Conservation (phyloP, 441 rosid genomes). For the Macaranga tanarius region DNA sequence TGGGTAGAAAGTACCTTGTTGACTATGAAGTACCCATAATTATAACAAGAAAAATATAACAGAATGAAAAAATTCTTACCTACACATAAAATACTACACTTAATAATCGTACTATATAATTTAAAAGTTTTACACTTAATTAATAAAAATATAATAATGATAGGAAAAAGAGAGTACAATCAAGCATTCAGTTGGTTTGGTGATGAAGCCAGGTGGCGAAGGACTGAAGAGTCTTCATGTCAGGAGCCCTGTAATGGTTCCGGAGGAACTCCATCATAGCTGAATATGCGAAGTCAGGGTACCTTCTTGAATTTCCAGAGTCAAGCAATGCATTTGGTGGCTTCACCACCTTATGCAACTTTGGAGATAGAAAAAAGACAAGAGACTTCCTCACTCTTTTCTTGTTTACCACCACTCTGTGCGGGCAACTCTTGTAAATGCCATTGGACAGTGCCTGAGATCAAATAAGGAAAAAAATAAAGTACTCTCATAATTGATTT, state of each 20-base stretch:
- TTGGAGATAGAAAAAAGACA: slow-evolving; percentile 87
- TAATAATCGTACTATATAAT: too few relatives aligned
- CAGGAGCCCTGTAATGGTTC: slow-evolving; percentile 80
- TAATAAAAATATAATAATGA: too few relatives aligned
- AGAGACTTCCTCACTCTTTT: slow-evolving; percentile 71
- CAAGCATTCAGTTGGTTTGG: too few relatives aligned
- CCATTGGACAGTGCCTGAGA: slow-evolving; percentile 83
- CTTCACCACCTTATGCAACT: slow-evolving; percentile 72
- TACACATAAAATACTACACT: too few relatives aligned
- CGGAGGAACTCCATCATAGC: slow-evolving; percentile 75
- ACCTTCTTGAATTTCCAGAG: slow-evolving; percentile 41
- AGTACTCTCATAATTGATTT: too few relatives aligned
- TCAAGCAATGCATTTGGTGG: slow-evolving; percentile 67
- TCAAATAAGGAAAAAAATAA: too few relatives aligned
- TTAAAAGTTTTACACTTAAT: too few relatives aligned
- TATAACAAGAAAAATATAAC: too few relatives aligned
- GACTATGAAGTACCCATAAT: too few relatives aligned
- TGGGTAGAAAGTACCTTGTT: too few relatives aligned
- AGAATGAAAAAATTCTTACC: too few relatives aligned
- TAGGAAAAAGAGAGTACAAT: too few relatives aligned
- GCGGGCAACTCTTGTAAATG: slow-evolving; percentile 83
- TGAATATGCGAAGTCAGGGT: slow-evolving; percentile 93
- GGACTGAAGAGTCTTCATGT: slow-evolving; percentile 88
- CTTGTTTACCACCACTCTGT: slow-evolving; percentile 90
- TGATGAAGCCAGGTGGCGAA: slow-evolving; percentile 74